Conservation (phyloP, 2,329 filamentous ascomycete species). For the Fusarium transvaalense region DNA sequence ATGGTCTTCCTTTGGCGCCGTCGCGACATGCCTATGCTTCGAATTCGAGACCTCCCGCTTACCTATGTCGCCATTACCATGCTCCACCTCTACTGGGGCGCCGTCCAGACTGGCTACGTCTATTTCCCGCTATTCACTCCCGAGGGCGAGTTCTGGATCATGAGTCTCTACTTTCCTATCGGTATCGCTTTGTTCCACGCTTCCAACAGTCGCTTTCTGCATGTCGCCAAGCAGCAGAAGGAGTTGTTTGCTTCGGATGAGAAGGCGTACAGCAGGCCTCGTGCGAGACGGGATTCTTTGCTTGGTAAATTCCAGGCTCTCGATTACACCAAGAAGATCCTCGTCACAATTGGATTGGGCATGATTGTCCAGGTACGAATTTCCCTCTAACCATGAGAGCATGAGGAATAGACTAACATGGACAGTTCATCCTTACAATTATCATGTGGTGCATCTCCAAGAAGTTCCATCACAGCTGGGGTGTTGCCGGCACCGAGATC, state of each 20-base stretch:
- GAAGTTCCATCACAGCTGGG: slow-evolving; percentile 73
- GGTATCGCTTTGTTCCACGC: slow-evolving; percentile 76
- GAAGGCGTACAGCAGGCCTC: slow-evolving; percentile 19
- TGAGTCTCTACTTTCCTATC: slow-evolving; percentile 73
- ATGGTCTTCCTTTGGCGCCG: slow-evolving; percentile 58
- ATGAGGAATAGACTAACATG: not conserved
- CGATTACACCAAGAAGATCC: slow-evolving; percentile 63
- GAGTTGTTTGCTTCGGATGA: slow-evolving; percentile 52
- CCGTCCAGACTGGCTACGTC: slow-evolving; percentile 56
- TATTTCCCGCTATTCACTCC: slow-evolving; percentile 61
- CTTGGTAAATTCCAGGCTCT: slow-evolving; percentile 55
- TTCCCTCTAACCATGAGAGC: fast-evolving
- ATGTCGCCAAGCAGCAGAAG: slow-evolving; percentile 68
- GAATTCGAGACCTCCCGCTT: slow-evolving; percentile 57
- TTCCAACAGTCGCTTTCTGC: slow-evolving; percentile 70
- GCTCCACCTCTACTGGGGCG: slow-evolving; percentile 60
- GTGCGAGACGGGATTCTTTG: slow-evolving; percentile 44
- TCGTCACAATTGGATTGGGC: slow-evolving; percentile 64
- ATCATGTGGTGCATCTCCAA: slow-evolving; percentile 73
- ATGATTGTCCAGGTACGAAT: slow-evolving; percentile 67
- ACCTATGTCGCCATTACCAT: slow-evolving; percentile 57
- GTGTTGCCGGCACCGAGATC: slow-evolving; percentile 72
- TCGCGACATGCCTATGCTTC: slow-evolving; percentile 57
- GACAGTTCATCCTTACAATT: slow-evolving; percentile 68
- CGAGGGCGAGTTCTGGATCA: slow-evolving; percentile 73